Base-by-base conservation (phyloP, 2,329 filamentous ascomycete genomes). In the Fusarium guadeloupense region DNA sequence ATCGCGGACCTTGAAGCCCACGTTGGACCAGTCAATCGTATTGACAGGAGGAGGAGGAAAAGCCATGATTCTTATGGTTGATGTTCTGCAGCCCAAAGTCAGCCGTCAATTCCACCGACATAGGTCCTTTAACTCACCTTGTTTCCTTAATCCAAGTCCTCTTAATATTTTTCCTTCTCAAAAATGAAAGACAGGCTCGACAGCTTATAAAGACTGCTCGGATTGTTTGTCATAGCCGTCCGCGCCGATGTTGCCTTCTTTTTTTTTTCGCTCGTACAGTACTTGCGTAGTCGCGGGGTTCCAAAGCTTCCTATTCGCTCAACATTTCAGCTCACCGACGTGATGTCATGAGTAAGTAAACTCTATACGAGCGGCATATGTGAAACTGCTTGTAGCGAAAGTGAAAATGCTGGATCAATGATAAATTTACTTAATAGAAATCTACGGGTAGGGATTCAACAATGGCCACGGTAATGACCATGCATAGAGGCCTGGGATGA, bases 1-100 rank as follows among this genome's bases (percentile, higher is more conserved):
- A 84, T 97, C 93, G 67, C 92, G 90, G 68, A 97, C 89, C 72
- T 88, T 89, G 84, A 98, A 98, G 73, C 94, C 94, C 65, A 98
- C 87, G 71, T 97, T 90, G 75, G 85, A 86, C 94, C 94, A 98
- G 83, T 98, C 93, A 80, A 96, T 94, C 64, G 89, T 90, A 72
- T 86, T 87, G 67, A 91, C 87, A 4, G 91, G 89, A 10, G 89
- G 86, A 25, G 92, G 92, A 65, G 92, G 92, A 72, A 93, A 94
- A 33, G 79, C 59, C 14, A 31, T 8, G 6, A 37, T 38, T 48
- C 12, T 16, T 20, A 20, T 39, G 28, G 25, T 33, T 43, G 14
- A 42, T 13, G 30, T 31, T 40, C 49, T 48, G 35, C 19, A 49
- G 30, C 30, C 33, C 23, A 51, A 38, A 21, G 42, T 62, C 20